Evolutionary conservation across 805 yeast species (phyloP).

Genomic region (Lipomyces kockii): DNA sequence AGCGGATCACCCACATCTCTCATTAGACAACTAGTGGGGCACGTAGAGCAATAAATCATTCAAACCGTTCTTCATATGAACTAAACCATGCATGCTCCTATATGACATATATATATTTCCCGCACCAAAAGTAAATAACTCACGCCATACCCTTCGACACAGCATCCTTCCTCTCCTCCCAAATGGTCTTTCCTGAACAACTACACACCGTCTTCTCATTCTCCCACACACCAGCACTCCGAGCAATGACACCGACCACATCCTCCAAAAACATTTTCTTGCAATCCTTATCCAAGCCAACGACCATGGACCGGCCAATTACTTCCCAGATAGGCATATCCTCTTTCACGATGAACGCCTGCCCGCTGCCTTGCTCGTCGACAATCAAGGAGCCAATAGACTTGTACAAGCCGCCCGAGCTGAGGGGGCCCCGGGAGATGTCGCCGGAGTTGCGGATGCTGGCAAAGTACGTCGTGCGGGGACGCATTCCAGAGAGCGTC

Average conservation of each 20-base stretch:
- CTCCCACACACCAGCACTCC: conserved; percentile 98
- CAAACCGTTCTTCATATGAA: not conserved
- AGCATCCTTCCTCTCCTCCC: conserved; percentile 93
- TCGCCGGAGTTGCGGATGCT: conserved; percentile 74
- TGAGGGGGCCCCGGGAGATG: conserved; percentile 70
- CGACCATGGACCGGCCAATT: conserved; percentile 51
- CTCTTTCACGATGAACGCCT: conserved; percentile 33
- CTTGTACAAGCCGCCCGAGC: conserved; percentile 61
- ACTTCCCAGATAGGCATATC: conserved; percentile 32
- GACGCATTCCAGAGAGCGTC: conserved; percentile 69
- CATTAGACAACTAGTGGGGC: not conserved
- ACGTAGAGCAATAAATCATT: not conserved
- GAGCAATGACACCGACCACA: conserved; percentile 82
- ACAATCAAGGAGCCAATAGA: conserved; percentile 49
- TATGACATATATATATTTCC: not conserved
- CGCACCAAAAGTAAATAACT: not conserved
- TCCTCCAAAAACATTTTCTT: conserved; percentile 25
- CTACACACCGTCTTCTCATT: conserved; percentile 91
- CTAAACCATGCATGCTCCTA: not conserved
- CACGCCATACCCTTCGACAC: conserved; percentile 54
- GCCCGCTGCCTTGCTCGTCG: conserved; percentile 28
- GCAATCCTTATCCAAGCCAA: conserved; percentile 50
- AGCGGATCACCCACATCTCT: not conserved
- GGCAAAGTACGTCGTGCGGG: conserved; percentile 69
- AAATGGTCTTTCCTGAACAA: conserved; percentile 91